phyloP scores from a whole-genome alignment of 148 eudicot species.

The Fagopyrum tataricum region DNA sequence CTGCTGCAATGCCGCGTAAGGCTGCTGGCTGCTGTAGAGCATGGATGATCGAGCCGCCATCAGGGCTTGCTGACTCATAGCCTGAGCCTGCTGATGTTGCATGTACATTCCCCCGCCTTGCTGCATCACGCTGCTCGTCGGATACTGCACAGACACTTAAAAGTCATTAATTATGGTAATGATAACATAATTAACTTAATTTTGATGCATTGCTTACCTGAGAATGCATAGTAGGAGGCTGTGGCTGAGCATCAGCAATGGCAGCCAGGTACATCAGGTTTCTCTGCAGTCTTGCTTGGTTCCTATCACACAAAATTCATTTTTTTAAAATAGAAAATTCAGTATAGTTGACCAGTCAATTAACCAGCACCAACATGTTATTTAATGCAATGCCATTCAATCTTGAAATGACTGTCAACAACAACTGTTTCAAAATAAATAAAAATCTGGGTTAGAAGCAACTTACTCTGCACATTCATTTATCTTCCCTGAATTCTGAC shows the following conservation, averaged over 20 bases:
- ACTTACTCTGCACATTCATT: conserved; percentile 98
- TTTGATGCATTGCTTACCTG: conserved; percentile 27
- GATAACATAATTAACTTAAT: background rate
- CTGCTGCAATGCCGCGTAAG: conserved; percentile 65
- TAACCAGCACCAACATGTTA: background rate
- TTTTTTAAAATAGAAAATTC: background rate
- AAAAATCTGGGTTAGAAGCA: background rate
- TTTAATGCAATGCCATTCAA: background rate
- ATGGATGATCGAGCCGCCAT: conserved; percentile 89
- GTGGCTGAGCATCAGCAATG: conserved; percentile 16
- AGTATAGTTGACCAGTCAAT: background rate
- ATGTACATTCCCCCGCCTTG: conserved; percentile 37
- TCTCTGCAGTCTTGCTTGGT: conserved; percentile 12
- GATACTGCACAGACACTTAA: conserved; percentile 18
- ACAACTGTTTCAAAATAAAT: background rate
- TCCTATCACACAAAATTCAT: background rate
- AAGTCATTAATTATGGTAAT: background rate
- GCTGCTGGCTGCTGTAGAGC: conserved; percentile 74
- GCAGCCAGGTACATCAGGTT: conserved; percentile 17
- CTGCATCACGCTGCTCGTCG: conserved; percentile 38
- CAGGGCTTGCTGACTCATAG: conserved; percentile 47
- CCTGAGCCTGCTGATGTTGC: conserved; percentile 45
- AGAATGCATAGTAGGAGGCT: conserved; percentile 37
- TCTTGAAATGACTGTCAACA: background rate
- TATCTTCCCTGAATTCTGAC: conserved; percentile 87